Base-by-base conservation (phyloP, 1,139 yeast species). In the Meyerozyma guilliermondii region DNA sequence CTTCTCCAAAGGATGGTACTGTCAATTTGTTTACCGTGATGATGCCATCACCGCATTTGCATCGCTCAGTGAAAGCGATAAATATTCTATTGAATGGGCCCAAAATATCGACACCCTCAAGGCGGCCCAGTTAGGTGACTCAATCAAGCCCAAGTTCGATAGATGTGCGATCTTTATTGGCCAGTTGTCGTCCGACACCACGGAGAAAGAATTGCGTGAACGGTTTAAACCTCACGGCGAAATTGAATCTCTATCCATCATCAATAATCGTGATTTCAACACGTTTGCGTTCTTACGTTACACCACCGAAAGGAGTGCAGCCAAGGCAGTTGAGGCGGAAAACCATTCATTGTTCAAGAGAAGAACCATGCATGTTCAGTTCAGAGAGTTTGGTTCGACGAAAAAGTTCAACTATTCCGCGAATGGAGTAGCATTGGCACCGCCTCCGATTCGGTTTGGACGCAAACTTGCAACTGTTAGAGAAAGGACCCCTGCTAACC, bases 21-120 rank as follows among this genome's bases (percentile, higher is more conserved):
- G 85, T 48, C 85, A 87, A 54, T 89, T 82, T 65, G 88, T 80
- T 1, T 88, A 78, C 56, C 78, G 97, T 40, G 95, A 87, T 58
- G 97, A 91, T 61, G 97, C 97, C 2, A 87, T 88, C 40, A 74
- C 83, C 53, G 95, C 96, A 0, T 89, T 80, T 68, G 91, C 94
- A 1, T 76, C 73, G 52, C 70, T 86, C 47, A 75, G 84, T 46
- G 71, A 76, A 30, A 71, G 68, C 39, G 63, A 71, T 2, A 59
- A 63, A 22, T 81, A 80, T 73, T 63, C 66, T 31, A 86, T 83
- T 34, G 88, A 84, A 53, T 87, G 96, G 96, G 88, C 94, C 0
- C 91, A 86, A 62, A 88, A 88, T 56, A 71, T 86, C 39, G 87
- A 80, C 42, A 56, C 29, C 30, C 11, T 36, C 17, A 35, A 16